Percentiles rank a stretch among this genome's conserved stretches.
phyloP scores from a whole-genome alignment of 2,329 filamentous ascomycete genomes.

The Aspergillus puulaauensis region DNA sequence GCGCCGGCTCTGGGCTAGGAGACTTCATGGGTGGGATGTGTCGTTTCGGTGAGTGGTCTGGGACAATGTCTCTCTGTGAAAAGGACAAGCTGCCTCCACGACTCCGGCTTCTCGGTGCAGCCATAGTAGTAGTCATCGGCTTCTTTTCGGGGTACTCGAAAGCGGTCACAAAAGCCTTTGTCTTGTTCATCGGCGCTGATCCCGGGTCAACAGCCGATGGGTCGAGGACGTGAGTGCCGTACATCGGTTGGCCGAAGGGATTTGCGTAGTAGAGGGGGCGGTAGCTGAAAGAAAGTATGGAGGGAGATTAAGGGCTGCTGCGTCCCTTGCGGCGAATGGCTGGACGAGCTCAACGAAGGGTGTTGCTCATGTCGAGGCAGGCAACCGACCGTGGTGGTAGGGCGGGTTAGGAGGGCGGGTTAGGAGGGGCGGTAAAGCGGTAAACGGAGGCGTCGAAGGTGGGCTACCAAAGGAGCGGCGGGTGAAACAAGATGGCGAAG shows the following conservation, averaged over 20 bases:
- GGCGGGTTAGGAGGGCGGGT: constrained; percentile 1
- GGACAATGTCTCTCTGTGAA: constrained; percentile 18
- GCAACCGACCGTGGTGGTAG: constrained; percentile 6
- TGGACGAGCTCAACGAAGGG: constrained; percentile 22
- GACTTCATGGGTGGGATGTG: constrained; percentile 32
- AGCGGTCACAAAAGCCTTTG: constrained; percentile 39
- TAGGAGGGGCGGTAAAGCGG: constrained; percentile 15
- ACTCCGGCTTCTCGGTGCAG: constrained; percentile 28
- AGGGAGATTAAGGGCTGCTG: constrained; percentile 10
- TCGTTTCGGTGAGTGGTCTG: constrained; percentile 24
- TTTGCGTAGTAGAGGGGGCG: constrained; percentile 5
- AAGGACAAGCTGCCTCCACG: constrained; percentile 33
- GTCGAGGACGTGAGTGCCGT: constrained; percentile 33
- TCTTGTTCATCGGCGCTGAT: constrained; percentile 36
- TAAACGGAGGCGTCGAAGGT: constrained; percentile 10
- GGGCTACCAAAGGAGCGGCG: constrained; percentile 15
- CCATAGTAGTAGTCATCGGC: constrained; percentile 32
- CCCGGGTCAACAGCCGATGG: constrained; percentile 32
- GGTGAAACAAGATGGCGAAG: constrained; percentile 8
- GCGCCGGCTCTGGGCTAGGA: constrained; percentile 43
- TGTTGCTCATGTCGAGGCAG: constrained; percentile 22
- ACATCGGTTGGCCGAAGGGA: constrained; percentile 30
- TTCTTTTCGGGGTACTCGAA: constrained; percentile 46
- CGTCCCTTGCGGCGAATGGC: constrained; percentile 19
- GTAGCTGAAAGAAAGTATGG: constrained; percentile 3